Evolutionary conservation across 2,329 filamentous ascomycete species (phyloP).

Genomic region (Hypocrella siamensis): DNA sequence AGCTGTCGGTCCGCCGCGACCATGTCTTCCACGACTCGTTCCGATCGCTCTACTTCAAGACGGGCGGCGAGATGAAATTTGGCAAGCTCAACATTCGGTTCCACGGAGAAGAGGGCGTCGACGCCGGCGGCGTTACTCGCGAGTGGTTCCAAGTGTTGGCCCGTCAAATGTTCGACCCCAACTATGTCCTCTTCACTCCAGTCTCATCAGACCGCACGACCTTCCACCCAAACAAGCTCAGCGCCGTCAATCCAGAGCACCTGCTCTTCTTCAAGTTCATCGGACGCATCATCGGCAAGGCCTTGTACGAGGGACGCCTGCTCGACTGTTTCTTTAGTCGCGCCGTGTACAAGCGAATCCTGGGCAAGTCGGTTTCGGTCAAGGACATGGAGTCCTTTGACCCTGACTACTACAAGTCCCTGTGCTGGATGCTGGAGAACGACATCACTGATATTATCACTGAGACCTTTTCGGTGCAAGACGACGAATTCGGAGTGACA

Average conservation of each 20-base stretch:
- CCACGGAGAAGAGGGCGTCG: constrained; percentile 92
- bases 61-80: constrained; percentile 93
- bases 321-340: constrained; percentile 98
- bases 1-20: constrained; percentile 80
- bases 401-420: constrained; percentile 95
- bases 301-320: constrained; percentile 86
- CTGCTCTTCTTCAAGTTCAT: constrained; percentile 99
- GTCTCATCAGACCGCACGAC: constrained; percentile 96
- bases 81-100: constrained; percentile 97
- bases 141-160: constrained; percentile 99
- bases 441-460: constrained; percentile 97
- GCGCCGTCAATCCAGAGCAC: constrained; percentile 88
- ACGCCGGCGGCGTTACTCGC: constrained; percentile 90
- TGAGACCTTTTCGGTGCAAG: constrained; percentile 88
- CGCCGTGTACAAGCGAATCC: constrained; percentile 94
- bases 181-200: constrained; percentile 91
- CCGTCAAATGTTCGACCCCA: constrained; percentile 96
- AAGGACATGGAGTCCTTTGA: constrained; percentile 99
- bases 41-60: constrained; percentile 96
- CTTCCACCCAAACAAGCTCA: constrained; percentile 94
- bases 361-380: constrained; percentile 86
- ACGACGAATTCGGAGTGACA: constrained; percentile 84
- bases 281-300: constrained; percentile 94
- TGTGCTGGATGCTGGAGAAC: constrained; percentile 97
- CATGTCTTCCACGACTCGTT: constrained; percentile 98